These are phyloP conservation scores for Termitomyces sp. DNA, from an alignment of 1,284 basidiomycete genomes.

Conservation along the genomic window DNA sequence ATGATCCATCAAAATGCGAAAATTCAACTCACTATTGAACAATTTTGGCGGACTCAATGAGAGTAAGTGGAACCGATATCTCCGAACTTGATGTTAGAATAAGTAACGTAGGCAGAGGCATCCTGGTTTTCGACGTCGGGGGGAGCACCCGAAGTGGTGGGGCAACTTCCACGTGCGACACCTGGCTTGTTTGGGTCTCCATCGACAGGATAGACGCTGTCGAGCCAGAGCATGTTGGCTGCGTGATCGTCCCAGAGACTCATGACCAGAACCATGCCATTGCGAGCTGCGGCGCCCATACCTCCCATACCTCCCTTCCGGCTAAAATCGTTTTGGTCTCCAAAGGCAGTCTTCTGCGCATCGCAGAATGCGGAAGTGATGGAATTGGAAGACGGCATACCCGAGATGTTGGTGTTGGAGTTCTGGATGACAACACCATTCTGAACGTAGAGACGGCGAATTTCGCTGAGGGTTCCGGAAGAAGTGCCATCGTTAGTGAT, in stretches of 20 bases:
- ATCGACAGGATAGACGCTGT: slow-evolving; percentile 37
- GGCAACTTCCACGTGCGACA: slow-evolving; percentile 45
- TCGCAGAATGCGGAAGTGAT: slow-evolving; percentile 37
- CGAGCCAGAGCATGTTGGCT: slow-evolving; percentile 57
- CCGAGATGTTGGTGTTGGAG: slow-evolving; percentile 38
- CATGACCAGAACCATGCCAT: slow-evolving; percentile 51
- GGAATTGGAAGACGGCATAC: slow-evolving; percentile 32
- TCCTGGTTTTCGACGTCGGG: slow-evolving; percentile 35
- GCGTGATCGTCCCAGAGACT: slow-evolving; percentile 54
- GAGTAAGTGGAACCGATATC: slow-evolving; percentile 44
- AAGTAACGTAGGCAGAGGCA: slow-evolving; percentile 40
- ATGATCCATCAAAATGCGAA: background rate
- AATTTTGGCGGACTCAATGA: slow-evolving; percentile 1
- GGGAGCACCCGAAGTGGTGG: slow-evolving; percentile 43
- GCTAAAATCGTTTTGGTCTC: slow-evolving; percentile 39
- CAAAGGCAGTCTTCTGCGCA: slow-evolving; percentile 35
- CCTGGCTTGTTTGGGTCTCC: slow-evolving; percentile 17
- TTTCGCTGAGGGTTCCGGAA: slow-evolving; percentile 42
- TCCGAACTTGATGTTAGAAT: slow-evolving; percentile 55
- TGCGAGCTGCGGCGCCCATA: slow-evolving; percentile 29
- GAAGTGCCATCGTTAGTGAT: slow-evolving; percentile 40
- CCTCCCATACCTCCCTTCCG: slow-evolving; percentile 36
- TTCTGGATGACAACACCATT: slow-evolving; percentile 47
- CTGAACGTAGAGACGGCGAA: slow-evolving; percentile 53
- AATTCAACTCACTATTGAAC: background rate